These are phyloP conservation scores for Hondaea fermentalgiana DNA, from an alignment of 108 stramenopile species.

Conservation along the genomic window DNA sequence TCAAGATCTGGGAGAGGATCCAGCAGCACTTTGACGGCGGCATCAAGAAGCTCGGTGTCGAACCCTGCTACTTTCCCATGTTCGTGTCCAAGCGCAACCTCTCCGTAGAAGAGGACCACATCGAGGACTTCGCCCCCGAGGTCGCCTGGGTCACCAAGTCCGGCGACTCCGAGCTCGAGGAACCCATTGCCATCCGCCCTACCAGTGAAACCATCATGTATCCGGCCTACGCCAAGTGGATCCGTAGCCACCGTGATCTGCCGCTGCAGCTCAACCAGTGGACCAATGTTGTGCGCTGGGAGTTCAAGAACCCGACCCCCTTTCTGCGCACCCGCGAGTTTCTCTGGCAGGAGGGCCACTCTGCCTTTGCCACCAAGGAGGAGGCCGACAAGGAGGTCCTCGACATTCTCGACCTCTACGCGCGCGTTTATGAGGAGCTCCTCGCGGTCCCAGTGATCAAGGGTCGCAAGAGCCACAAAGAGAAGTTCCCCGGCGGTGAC, in stretches of 20 bases:
- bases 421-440: conserved; percentile 90
- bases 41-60: conserved; percentile 62
- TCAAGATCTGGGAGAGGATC: conserved; percentile 95
- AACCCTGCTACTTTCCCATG: conserved; percentile 95
- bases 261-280: conserved; percentile 98
- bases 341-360: conserved; percentile 99
- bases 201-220: conserved; percentile 99
- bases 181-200: conserved; percentile 93
- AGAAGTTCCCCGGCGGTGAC: conserved; percentile 96
- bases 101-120: conserved; percentile 95
- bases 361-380: conserved; percentile 87
- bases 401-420: conserved; percentile 87
- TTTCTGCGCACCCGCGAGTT: conserved; percentile 94
- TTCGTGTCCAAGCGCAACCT: conserved; percentile 84
- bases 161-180: conserved; percentile 70
- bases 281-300: conserved; percentile 98
- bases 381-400: conserved; percentile 93
- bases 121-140: conserved; percentile 98
- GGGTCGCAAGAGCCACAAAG: conserved; percentile 92
- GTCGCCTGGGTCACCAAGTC: conserved; percentile 32
- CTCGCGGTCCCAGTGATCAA: conserved; percentile 94
- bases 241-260: conserved; percentile 69
- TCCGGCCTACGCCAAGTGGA: conserved; percentile 93
- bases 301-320: conserved; percentile 97
- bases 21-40: conserved; percentile 84